A percentile compares a stretch with the other conserved stretches of the same genome.
These are phyloP conservation scores for Penicillium expansum DNA, from an alignment of 2,329 filamentous ascomycete genomes.

Conservation along the genomic window DNA sequence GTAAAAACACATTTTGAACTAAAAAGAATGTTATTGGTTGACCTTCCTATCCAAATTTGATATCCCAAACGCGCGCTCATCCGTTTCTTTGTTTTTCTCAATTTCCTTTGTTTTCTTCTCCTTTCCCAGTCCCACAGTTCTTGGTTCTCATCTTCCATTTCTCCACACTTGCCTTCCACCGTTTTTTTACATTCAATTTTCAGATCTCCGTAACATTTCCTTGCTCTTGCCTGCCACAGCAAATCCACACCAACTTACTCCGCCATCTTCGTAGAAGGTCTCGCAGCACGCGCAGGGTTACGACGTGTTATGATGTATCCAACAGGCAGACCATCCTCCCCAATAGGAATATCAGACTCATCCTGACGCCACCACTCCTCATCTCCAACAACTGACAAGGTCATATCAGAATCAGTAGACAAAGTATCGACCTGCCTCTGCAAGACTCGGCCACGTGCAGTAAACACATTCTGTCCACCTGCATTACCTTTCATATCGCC, in stretches of 20 bases:
- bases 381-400: background rate
- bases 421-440: background rate
- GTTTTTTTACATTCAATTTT: background rate
- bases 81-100: background rate
- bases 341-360: slow-evolving; percentile 1
- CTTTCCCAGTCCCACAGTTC: background rate
- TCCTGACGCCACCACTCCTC: background rate
- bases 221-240: background rate
- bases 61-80: background rate
- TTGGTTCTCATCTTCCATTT: background rate
- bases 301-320: slow-evolving; percentile 8
- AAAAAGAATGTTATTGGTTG: slow-evolving; percentile 1
- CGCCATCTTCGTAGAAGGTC: slow-evolving; percentile 8
- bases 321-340: background rate
- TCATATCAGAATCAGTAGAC: background rate
- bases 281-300: slow-evolving; percentile 13
- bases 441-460: background rate
- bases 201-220: background rate
- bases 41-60: background rate
- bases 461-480: background rate
- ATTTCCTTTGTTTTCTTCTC: background rate
- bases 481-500: background rate
- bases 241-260: background rate
- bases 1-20: background rate
- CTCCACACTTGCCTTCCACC: background rate